Conservation (phyloP, 2,329 filamentous ascomycete genomes). For the Calonectria naviculata region DNA sequence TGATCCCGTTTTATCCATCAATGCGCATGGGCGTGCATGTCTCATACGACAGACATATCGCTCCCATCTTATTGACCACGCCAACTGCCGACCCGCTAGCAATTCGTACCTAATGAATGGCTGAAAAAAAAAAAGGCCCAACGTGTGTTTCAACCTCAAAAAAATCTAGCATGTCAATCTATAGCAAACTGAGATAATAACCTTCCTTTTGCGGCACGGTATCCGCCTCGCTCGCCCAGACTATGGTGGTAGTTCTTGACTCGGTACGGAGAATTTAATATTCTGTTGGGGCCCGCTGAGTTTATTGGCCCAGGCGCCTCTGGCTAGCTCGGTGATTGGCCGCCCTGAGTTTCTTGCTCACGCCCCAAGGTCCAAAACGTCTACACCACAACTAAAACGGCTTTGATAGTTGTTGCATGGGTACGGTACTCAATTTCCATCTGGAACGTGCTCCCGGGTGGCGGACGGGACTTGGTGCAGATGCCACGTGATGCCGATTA, state of each 20-base stretch:
- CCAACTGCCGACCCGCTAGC: neutral
- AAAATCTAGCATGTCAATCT: neutral
- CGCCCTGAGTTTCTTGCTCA: slow-evolving; percentile 34
- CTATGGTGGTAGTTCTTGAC: neutral
- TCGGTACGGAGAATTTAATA: neutral
- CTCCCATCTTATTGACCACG: neutral
- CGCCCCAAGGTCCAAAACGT: neutral
- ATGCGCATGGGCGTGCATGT: slow-evolving; percentile 1
- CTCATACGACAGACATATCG: slow-evolving; percentile 4
- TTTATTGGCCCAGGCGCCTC: slow-evolving; percentile 33
- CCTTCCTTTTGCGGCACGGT: slow-evolving; percentile 2
- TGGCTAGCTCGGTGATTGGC: slow-evolving; percentile 29
- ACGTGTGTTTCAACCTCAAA: neutral
- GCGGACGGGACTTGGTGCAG: neutral
- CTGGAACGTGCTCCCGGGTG: neutral
- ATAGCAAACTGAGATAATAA: neutral
- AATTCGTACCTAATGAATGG: neutral
- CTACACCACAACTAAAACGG: neutral
- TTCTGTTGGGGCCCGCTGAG: neutral
- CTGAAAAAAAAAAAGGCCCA: neutral
- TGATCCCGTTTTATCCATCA: neutral
- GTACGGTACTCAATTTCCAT: neutral
- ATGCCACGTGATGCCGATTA: neutral
- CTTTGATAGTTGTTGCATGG: neutral
- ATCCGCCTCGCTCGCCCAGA: slow-evolving; percentile 3